Conservation (phyloP, 208 protist genomes). For the Wallacemonas collosoma region DNA sequence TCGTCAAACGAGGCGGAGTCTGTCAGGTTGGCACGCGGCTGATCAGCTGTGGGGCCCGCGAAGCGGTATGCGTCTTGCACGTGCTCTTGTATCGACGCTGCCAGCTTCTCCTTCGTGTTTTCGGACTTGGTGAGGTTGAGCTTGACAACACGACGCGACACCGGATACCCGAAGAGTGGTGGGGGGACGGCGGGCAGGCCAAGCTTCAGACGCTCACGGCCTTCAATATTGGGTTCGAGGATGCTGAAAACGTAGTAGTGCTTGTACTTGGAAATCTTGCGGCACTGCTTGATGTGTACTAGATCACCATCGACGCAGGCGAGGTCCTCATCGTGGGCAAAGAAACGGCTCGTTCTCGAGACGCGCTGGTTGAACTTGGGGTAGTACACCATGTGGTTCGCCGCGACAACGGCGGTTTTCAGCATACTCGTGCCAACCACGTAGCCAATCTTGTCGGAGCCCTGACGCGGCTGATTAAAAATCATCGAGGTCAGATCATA, state of each 20-base stretch:
- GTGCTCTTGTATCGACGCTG: conserved; percentile 92
- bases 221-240: conserved; percentile 91
- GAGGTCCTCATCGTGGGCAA: conserved; percentile 93
- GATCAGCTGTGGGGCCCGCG: conserved; percentile 80
- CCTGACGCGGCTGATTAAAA: conserved; percentile 90
- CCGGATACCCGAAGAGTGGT: conserved; percentile 89
- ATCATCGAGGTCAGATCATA: conserved; percentile 93
- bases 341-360: conserved; percentile 90
- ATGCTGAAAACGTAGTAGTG: conserved; percentile 95
- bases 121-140: conserved; percentile 89
- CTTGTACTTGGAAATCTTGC: conserved; percentile 94
- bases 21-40: conserved; percentile 78
- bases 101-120: conserved; percentile 89
- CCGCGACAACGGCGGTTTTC: conserved; percentile 89
- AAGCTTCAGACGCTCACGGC: conserved; percentile 88
- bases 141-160: conserved; percentile 90
- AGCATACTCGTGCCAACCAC: conserved; percentile 93
- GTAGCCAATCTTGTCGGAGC: conserved; percentile 93
- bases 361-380: conserved; percentile 94
- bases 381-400: conserved; percentile 94
- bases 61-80: conserved; percentile 92
- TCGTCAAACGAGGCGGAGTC: conserved; percentile 89
- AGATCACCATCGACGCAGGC: conserved; percentile 92
- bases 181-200: conserved; percentile 87
- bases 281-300: conserved; percentile 92